A percentile compares a stretch with the other conserved stretches of the same genome.
Evolutionary conservation across 768 basidiomycete genomes (phyloP).

Genomic region (Auriculariales sp.): DNA sequence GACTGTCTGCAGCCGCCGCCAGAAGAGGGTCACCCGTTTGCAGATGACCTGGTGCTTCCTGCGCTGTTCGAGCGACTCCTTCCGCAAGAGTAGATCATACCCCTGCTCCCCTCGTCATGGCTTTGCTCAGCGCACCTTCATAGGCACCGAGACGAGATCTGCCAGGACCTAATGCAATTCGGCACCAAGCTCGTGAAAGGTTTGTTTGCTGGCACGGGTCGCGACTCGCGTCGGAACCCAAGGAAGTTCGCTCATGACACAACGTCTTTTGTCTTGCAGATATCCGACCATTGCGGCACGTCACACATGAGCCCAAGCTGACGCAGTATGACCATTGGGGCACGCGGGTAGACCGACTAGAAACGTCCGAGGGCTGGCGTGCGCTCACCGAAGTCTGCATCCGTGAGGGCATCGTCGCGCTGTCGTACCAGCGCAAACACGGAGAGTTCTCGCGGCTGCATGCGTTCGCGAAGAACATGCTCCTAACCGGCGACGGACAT

Average conservation of each 20-base stretch:
- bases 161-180: conserved; percentile 43
- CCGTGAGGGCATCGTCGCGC: conserved; percentile 49
- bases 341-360: conserved; percentile 42
- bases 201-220: conserved; percentile 32
- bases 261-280: conserved; percentile 19
- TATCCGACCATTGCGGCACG: conserved; percentile 33
- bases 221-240: not conserved
- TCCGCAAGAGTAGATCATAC: conserved; percentile 26
- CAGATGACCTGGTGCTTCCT: conserved; percentile 47
- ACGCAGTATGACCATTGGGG: conserved; percentile 70
- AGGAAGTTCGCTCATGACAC: not conserved
- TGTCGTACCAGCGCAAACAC: conserved; percentile 52
- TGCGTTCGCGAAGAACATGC: conserved; percentile 47
- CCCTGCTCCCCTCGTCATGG: not conserved
- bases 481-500: conserved; percentile 51
- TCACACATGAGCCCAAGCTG: conserved; percentile 34
- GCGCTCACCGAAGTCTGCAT: conserved; percentile 46
- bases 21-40: conserved; percentile 44
- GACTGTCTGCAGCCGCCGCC: conserved; percentile 29
- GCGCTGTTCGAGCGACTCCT: conserved; percentile 41
- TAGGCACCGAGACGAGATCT: conserved; percentile 35
- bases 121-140: not conserved
- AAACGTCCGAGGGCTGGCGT: conserved; percentile 64
- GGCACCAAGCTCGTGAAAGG: conserved; percentile 20
- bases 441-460: conserved; percentile 45